Evolutionary conservation across 1,284 basidiomycete genomes (phyloP).

Genomic region (Cronartium ribicola): DNA sequence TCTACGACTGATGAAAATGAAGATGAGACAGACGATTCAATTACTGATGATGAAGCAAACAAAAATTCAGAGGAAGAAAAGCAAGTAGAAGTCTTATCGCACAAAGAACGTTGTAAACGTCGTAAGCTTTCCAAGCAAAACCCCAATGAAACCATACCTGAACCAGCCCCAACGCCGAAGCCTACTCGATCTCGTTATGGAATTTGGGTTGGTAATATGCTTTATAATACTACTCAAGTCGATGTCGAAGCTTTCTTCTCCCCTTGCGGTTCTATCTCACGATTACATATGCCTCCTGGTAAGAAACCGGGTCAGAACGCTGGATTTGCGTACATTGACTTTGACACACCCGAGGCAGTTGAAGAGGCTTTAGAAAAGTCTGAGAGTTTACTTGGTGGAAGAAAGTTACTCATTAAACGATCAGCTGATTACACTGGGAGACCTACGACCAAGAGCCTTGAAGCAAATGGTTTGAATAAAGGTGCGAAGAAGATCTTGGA

Average conservation of each 20-base stretch:
- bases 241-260: conserved; percentile 17
- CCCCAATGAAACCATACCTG: not conserved
- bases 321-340: conserved; percentile 90
- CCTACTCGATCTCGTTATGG: conserved; percentile 4
- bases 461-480: conserved; percentile 59
- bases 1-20: no score
- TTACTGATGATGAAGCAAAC: no score
- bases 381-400: conserved; percentile 75
- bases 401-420: conserved; percentile 87
- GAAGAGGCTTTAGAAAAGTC: conserved; percentile 69
- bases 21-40: no score
- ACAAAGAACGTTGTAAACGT: conserved; percentile 32
- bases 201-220: conserved; percentile 33
- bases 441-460: conserved; percentile 17
- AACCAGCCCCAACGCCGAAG: not conserved
- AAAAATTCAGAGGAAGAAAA: no score
- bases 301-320: conserved; percentile 1
- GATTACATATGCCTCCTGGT: conserved; percentile 17
- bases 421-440: conserved; percentile 53
- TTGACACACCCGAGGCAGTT: conserved; percentile 71
- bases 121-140: conserved; percentile 7
- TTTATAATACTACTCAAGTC: conserved; percentile 12
- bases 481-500: conserved; percentile 74
- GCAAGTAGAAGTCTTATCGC: conserved; percentile 1
- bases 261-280: not conserved